These are phyloP conservation scores for Fusarium continuum DNA, from an alignment of 2,329 filamentous ascomycete species.

Conservation along the genomic window DNA sequence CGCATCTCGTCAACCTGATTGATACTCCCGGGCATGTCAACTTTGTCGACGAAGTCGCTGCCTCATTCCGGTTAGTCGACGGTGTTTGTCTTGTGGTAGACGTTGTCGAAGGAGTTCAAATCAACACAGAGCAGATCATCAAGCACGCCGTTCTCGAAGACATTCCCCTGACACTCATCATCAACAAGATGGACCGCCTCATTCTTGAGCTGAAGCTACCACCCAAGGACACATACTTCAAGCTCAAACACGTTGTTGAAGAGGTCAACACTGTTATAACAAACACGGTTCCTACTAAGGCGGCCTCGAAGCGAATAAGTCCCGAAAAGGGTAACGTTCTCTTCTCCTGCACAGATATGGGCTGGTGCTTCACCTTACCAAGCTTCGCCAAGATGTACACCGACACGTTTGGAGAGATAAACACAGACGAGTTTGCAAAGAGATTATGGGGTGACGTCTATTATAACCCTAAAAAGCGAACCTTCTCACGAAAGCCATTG, in stretches of 20 bases:
- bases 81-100: conserved; percentile 94
- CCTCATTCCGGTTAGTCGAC: conserved; percentile 85
- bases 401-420: conserved; percentile 83
- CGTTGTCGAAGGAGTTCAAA: conserved; percentile 98
- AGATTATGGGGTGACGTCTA: conserved; percentile 97
- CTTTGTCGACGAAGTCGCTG: conserved; percentile 96
- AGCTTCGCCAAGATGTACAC: conserved; percentile 98
- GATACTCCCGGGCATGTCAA: conserved; percentile 98
- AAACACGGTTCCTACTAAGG: conserved; percentile 81
- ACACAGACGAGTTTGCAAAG: conserved; percentile 81
- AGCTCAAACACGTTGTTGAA: conserved; percentile 97
- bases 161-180: conserved; percentile 85
- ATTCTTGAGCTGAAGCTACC: conserved; percentile 95
- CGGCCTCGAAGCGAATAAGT: conserved; percentile 82
- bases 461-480: conserved; percentile 89
- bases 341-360: conserved; percentile 91
- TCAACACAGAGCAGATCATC: conserved; percentile 97
- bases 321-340: conserved; percentile 99
- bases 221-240: conserved; percentile 96
- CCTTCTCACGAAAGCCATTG: conserved; percentile 86
- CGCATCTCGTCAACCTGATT: conserved; percentile 91
- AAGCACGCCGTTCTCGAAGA: conserved; percentile 93
- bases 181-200: conserved; percentile 97
- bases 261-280: conserved; percentile 97
- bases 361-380: conserved; percentile 94